phyloP scores from a whole-genome alignment of 495 filamentous ascomycete genomes.

The Penicillium nucicola region DNA sequence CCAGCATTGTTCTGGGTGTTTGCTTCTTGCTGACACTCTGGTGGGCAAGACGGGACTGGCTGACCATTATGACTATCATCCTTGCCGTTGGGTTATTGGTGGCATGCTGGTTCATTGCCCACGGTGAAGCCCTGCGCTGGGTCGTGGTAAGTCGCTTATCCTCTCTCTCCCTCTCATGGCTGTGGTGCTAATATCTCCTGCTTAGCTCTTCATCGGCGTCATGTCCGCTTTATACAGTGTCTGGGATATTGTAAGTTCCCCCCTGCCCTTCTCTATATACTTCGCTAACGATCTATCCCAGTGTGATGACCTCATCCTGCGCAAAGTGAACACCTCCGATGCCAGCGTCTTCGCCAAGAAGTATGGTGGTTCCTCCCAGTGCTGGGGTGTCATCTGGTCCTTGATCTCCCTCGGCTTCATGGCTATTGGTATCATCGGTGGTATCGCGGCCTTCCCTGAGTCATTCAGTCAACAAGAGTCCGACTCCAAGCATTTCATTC shows the following conservation, averaged over 20 bases:
- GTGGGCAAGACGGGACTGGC: conserved; percentile 76
- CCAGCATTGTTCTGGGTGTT: conserved; percentile 66
- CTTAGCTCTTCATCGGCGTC: conserved; percentile 70
- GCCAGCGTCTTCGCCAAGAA: conserved; percentile 76
- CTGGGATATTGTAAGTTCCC: conserved; percentile 71
- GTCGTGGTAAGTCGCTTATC: conserved; percentile 53
- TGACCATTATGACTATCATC: conserved; percentile 67
- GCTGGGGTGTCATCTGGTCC: conserved; percentile 79
- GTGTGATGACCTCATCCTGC: conserved; percentile 79
- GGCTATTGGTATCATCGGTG: conserved; percentile 66
- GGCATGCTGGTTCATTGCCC: conserved; percentile 75
- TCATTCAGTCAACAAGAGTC: conserved; percentile 63
- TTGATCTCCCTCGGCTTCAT: conserved; percentile 68
- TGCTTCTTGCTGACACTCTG: conserved; percentile 74
- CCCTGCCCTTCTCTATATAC: neutral
- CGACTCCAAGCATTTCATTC: conserved; percentile 66
- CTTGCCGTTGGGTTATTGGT: conserved; percentile 68
- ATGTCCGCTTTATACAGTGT: conserved; percentile 76
- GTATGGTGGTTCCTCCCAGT: conserved; percentile 76
- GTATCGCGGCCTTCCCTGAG: conserved; percentile 72
- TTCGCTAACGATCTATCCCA: conserved; percentile 10
- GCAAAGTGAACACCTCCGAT: conserved; percentile 78
- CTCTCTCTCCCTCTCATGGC: too few species aligned
- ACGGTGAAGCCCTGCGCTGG: conserved; percentile 69
- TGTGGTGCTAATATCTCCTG: neutral